These are phyloP conservation scores for Takashimella koratensis DNA, from an alignment of 1,284 basidiomycete genomes.

Conservation along the genomic window DNA sequence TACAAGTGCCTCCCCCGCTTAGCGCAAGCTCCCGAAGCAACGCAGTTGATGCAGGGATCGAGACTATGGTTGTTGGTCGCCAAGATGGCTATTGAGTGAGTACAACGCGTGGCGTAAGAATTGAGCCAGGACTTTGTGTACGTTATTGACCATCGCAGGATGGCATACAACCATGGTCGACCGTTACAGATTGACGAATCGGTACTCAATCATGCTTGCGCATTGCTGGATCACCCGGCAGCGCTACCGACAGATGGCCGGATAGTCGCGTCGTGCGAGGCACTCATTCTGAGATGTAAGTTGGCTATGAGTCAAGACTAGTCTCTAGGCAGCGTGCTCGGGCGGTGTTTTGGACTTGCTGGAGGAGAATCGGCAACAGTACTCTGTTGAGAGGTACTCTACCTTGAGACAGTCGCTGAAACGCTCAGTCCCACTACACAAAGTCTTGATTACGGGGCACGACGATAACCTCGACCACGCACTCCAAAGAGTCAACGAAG, in stretches of 20 bases:
- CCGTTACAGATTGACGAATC: slow-evolving; percentile 12
- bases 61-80: slow-evolving; percentile 19
- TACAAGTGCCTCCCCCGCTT: slow-evolving; percentile 19
- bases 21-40: slow-evolving; percentile 7
- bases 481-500: slow-evolving; percentile 13
- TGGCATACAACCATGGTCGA: slow-evolving; percentile 23
- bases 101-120: background rate
- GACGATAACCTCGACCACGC: slow-evolving; percentile 11
- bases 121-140: slow-evolving; percentile 4
- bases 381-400: too few relatives aligned
- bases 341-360: too few relatives aligned
- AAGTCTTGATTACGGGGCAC: background rate
- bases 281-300: slow-evolving; percentile 1
- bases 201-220: slow-evolving; percentile 10
- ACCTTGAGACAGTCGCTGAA: too few relatives aligned
- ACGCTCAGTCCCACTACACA: background rate
- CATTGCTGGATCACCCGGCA: slow-evolving; percentile 18
- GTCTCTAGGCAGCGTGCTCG: too few relatives aligned
- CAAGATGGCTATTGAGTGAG: slow-evolving; percentile 14
- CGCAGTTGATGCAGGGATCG: slow-evolving; percentile 16
- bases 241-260: slow-evolving; percentile 15
- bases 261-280: slow-evolving; percentile 19
- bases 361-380: too few relatives aligned
- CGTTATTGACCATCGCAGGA: slow-evolving; percentile 8
- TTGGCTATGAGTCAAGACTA: too few relatives aligned